Percentiles rank a stretch among this genome's conserved stretches.
Conservation (phyloP, 1,284 basidiomycete genomes). For the Ustilago loliicola region DNA sequence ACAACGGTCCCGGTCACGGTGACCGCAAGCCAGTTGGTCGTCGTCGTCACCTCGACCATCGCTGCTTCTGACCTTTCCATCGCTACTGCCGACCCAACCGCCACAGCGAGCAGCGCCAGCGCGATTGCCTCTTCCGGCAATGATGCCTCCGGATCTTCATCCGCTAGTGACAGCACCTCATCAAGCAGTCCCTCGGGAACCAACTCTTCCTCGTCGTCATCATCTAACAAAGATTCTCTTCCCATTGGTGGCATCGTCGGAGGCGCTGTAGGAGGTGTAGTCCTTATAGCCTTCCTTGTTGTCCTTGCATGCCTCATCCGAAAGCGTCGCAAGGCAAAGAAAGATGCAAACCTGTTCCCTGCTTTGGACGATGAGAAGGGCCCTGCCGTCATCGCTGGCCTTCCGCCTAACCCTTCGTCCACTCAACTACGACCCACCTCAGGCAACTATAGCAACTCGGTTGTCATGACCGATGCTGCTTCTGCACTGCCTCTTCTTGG, state of each 20-base stretch:
- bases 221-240: slow-evolving; percentile 6
- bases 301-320: slow-evolving; percentile 21
- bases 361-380: slow-evolving; percentile 27
- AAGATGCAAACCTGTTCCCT: slow-evolving; percentile 28
- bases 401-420: slow-evolving; percentile 32
- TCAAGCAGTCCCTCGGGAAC: background rate
- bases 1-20: slow-evolving; percentile 27
- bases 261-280: slow-evolving; percentile 31
- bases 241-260: slow-evolving; percentile 39
- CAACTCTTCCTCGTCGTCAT: slow-evolving; percentile 13
- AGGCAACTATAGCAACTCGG: slow-evolving; percentile 31
- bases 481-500: slow-evolving; percentile 30
- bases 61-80: slow-evolving; percentile 24
- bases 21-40: slow-evolving; percentile 35
- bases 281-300: slow-evolving; percentile 19
- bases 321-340: slow-evolving; percentile 28
- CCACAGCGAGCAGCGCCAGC: slow-evolving; percentile 5
- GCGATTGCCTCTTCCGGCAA: background rate
- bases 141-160: background rate
- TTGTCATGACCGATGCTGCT: slow-evolving; percentile 32
- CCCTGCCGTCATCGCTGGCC: slow-evolving; percentile 34
- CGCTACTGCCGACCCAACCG: slow-evolving; percentile 7
- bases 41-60: slow-evolving; percentile 39
- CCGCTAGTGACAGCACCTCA: background rate
- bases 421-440: slow-evolving; percentile 23